A percentile compares a stretch with the other conserved stretches of the same genome.
phyloP scores from a whole-genome alignment of 1,284 basidiomycete species.

The Ceratobasidium sp. region DNA sequence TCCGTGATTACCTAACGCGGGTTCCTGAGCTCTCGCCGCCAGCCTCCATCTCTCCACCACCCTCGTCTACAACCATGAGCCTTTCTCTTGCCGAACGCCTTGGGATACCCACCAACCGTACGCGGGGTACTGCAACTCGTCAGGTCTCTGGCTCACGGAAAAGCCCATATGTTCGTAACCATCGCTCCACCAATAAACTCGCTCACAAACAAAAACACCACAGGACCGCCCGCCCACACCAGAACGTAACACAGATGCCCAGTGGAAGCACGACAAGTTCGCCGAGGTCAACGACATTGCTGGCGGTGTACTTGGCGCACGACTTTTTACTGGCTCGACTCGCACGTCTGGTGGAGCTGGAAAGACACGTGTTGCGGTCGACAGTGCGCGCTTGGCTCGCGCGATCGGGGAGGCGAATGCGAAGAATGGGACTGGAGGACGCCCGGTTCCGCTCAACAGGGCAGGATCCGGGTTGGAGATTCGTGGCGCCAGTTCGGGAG shows the following conservation, averaged over 20 bases:
- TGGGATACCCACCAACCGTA: conserved; percentile 14
- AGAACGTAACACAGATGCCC: conserved; percentile 29
- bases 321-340: conserved; percentile 31
- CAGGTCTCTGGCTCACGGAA: conserved; percentile 27
- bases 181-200: background rate
- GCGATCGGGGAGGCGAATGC: conserved; percentile 34
- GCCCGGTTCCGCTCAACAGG: background rate
- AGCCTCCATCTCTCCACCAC: background rate
- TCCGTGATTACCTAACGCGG: background rate
- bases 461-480: conserved; percentile 37
- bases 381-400: conserved; percentile 27
- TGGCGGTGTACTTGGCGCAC: conserved; percentile 37
- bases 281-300: conserved; percentile 41
- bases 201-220: background rate
- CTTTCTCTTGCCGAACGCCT: conserved; percentile 35
- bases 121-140: background rate
- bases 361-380: conserved; percentile 37
- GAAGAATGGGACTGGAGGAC: conserved; percentile 16
- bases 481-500: conserved; percentile 35
- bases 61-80: conserved; percentile 7
- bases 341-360: conserved; percentile 1
- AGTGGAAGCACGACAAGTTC: conserved; percentile 42
- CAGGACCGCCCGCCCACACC: conserved; percentile 25
- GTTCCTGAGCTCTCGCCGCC: background rate
- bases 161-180: conserved; percentile 37